phyloP scores from a whole-genome alignment of 1,139 yeast genomes.

The Hansenula lynferdii region DNA sequence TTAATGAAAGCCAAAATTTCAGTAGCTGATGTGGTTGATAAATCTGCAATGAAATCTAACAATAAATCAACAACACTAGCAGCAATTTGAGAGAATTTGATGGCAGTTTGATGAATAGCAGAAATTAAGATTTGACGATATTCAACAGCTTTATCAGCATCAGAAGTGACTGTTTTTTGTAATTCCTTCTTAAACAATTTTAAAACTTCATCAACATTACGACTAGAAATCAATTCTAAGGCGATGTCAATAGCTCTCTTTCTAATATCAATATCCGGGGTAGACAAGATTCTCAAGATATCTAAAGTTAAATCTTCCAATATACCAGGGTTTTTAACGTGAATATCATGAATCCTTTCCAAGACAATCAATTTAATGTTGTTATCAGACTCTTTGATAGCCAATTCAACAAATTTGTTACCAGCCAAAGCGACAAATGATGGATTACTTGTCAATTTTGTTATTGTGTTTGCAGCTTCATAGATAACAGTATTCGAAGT shows the following conservation, averaged over 20 bases:
- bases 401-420: constrained; percentile 79
- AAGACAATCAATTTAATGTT: constrained; percentile 90
- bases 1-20: constrained; percentile 88
- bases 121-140: constrained; percentile 87
- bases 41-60: constrained; percentile 80
- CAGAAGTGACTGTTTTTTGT: constrained; percentile 62
- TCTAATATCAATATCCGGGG: constrained; percentile 91
- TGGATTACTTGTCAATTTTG: constrained; percentile 66
- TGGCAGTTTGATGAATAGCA: constrained; percentile 87
- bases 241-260: constrained; percentile 82
- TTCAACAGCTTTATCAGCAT: constrained; percentile 75
- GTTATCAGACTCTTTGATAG: constrained; percentile 88
- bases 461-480: constrained; percentile 87
- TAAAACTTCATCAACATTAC: constrained; percentile 93
- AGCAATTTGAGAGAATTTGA: constrained; percentile 86
- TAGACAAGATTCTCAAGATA: constrained; percentile 74
- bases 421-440: constrained; percentile 72
- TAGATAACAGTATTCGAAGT: constrained; percentile 76
- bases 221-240: constrained; percentile 70
- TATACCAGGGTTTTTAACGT: constrained; percentile 73
- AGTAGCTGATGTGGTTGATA: constrained; percentile 80
- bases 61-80: constrained; percentile 85
- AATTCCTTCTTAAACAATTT: constrained; percentile 89
- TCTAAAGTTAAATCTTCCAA: constrained; percentile 85
- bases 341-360: constrained; percentile 77